Base-by-base conservation (phyloP, 225 moss, liverwort and hornwort species). In the Physcomitrellopsis africana region DNA sequence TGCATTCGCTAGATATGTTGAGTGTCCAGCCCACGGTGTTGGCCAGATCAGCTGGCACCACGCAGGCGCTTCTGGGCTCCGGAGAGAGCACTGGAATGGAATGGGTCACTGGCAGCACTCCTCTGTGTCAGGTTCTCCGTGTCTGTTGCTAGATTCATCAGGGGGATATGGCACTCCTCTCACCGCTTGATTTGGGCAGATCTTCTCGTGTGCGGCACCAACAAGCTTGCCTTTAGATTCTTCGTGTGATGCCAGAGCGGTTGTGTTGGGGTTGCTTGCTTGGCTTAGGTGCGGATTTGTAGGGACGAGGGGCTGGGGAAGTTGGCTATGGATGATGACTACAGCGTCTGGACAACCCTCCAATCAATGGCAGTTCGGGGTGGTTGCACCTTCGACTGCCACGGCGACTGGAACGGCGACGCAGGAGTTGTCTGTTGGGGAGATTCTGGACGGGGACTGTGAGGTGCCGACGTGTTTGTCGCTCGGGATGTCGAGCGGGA, bases 311-410 rank as follows among this genome's bases (percentile, higher is more conserved):
- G 26, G 53, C 10, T 2, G 19, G 14, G 52, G 47, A 20, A 14
- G 16, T 17, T 66, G 74, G 81, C 72, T 72, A 87, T 87, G 87
- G 87, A 84, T 62, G 74, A 87, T 87, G 87, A 70, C 81, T 56
- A 37, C 32, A 37, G 84, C 67, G 74, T 64, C 68, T 79, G 74
- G 77, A 12, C 10, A 63, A 67, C 41, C 37, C 4, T 49, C 65
- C 84, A 73, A 78, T 72, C 63, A 75, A 75, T 83, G 80, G 79
- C 72, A 72, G 72, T 72, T 63, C 76, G 57, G 51, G 52, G 70
- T 24, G 45, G 74, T 51, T 51, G 57, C 62, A 63, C 68, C 42
- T 24, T 10, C 53, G n/a, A 18, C 24, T 20, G 32, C 18, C 52
- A 60, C 60, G 9, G 65, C 56, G 27, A 65, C 5, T 60, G 20